Evolutionary conservation across 2,329 filamentous ascomycete species (phyloP), one percentile per base, ranked within the genome.

Genomic region (Aureobasidium namibiae): DNA sequence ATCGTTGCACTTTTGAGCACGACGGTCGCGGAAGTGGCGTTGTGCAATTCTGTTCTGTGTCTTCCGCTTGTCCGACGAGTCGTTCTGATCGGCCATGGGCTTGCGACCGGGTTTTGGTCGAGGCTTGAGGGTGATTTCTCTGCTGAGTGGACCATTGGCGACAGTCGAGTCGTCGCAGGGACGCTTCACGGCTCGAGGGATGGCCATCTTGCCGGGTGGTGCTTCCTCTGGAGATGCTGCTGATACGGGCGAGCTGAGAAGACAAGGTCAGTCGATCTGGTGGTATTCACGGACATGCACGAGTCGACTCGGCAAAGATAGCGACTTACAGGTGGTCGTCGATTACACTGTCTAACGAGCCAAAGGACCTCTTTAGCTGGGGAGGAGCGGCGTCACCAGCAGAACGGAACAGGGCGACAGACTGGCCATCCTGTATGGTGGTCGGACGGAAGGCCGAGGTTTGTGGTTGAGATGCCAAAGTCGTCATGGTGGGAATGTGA

Each of bases 21-120:
- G 84, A 60, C 92, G 82, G 74, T 96, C 91, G 34, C 92, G 83
- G 73, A 97, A 97, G 1, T 89, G 90, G 61, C 92, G 81, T 75
- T 97, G 92, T 3, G 92, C 92, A 48, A 90, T 89, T 61, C 94
- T 83, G 73, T 97, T 97, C 76, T 97, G 94, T 1, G 90, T 89
- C 78, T 96, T 95, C 65, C 94, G 85, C 76, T 95, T 95, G 44
- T 91, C 95, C 1, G 89, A 89, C 14, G 92, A 91, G 56, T 92
- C 95, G 70, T 53, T 41, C 36, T 90, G 95, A 18, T 59, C 48
- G 48, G 90, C 90, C 48, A 72, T 67, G 3, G 92, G 92, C 79
- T 97, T 97, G 66, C 92, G 85, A 50, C 92, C 92, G 23, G 94
- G 92, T 78, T 75, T 76, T 8, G 76, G 76, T 24, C 76, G 72